phyloP scores from a whole-genome alignment of 768 basidiomycete species.

The Naematelia aurantialba region DNA sequence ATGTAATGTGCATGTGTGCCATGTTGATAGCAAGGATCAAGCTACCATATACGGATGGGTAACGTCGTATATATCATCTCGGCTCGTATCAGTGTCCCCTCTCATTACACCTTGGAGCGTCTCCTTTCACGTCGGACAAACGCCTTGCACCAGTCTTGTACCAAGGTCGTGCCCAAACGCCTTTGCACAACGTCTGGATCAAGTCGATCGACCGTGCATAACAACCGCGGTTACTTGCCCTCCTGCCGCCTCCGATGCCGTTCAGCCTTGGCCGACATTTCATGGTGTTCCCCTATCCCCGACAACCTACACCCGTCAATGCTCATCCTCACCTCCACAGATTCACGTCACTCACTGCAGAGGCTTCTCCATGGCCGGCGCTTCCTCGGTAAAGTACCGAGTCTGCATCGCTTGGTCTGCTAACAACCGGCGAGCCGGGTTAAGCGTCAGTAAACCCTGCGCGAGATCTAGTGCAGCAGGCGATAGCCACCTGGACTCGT shows the following conservation, averaged over 20 bases:
- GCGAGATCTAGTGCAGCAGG: conserved; percentile 83
- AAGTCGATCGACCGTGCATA: too few species aligned
- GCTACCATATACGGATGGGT: too few species aligned
- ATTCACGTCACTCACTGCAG: conserved; percentile 60
- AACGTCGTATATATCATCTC: too few species aligned
- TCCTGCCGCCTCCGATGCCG: conserved; percentile 56
- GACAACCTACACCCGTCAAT: conserved; percentile 58
- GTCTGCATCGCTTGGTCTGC: conserved; percentile 75
- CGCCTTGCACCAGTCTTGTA: too few species aligned
- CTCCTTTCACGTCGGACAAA: too few species aligned
- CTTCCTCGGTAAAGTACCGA: conserved; percentile 78
- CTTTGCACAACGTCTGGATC: too few species aligned
- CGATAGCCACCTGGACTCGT: conserved; percentile 77
- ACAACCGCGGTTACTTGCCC: conserved; percentile 13
- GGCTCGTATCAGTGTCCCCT: too few species aligned
- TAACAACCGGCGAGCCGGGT: conserved; percentile 71
- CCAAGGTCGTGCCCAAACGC: too few species aligned
- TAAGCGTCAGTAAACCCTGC: conserved; percentile 71
- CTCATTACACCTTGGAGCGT: too few species aligned
- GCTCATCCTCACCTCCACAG: not conserved
- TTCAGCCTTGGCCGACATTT: conserved; percentile 90
- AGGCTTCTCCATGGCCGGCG: conserved; percentile 69
- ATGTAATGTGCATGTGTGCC: too few species aligned
- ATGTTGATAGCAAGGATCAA: too few species aligned
- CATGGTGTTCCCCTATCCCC: conserved; percentile 92